Percentiles rank a stretch among this genome's conserved stretches.
These are phyloP conservation scores for Scutellaria galericulata DNA, from an alignment of 257 asterid genomes.

Conservation along the genomic window DNA sequence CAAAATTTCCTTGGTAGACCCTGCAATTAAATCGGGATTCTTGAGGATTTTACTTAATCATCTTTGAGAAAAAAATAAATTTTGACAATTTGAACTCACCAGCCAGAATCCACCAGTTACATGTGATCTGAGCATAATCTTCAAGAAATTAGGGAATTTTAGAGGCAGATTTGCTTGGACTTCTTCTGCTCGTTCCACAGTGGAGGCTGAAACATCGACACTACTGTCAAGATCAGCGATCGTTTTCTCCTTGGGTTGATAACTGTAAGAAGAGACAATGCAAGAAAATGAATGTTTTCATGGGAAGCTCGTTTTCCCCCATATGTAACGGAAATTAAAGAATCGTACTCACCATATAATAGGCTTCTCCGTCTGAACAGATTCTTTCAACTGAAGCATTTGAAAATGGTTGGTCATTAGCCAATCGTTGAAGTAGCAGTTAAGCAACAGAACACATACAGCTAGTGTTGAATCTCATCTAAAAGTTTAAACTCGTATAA, in stretches of 20 bases:
- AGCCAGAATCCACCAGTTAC: constrained; percentile 69
- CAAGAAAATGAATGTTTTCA: background rate
- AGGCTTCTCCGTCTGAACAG: background rate
- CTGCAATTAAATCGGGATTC: constrained; percentile 35
- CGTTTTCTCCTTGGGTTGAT: constrained; percentile 16
- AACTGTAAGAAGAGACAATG: constrained; percentile 24
- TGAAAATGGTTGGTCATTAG: background rate
- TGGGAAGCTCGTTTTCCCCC: background rate
- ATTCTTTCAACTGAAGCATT: constrained; percentile 33
- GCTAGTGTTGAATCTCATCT: background rate
- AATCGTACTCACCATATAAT: constrained; percentile 33
- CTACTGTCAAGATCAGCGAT: background rate
- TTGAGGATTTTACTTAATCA: background rate
- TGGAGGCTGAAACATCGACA: constrained; percentile 29
- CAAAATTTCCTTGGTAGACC: constrained; percentile 64
- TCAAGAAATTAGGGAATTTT: constrained; percentile 50
- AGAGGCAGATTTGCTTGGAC: constrained; percentile 46
- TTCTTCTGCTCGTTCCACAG: constrained; percentile 48
- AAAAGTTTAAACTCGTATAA: background rate
- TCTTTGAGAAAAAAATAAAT: background rate
- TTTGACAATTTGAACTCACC: constrained; percentile 47
- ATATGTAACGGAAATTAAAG: background rate
- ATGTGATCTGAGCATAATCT: constrained; percentile 62
- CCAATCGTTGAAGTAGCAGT: background rate
- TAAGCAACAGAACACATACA: background rate